Evolutionary conservation across 1,284 basidiomycete species (phyloP).

Genomic region (Meripilus lineatus): DNA sequence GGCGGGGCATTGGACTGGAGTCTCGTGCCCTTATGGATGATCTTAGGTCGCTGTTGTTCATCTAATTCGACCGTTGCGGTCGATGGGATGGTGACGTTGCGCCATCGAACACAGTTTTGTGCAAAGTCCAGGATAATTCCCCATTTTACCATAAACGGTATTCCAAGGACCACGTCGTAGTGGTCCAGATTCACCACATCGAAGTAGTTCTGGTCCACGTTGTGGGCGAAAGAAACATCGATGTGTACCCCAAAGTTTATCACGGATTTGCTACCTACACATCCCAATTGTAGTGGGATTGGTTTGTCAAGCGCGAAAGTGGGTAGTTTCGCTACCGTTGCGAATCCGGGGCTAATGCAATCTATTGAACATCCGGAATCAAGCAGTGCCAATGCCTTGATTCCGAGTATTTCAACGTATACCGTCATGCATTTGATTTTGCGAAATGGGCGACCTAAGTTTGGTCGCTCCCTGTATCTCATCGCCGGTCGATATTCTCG

Average conservation of each 20-base stretch:
- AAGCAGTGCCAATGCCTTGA: neutral
- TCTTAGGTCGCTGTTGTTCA: too few species aligned
- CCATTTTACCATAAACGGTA: constrained; percentile 1
- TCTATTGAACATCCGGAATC: constrained; percentile 4
- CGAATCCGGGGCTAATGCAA: neutral
- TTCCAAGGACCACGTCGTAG: constrained; percentile 2
- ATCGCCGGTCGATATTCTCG: constrained; percentile 1
- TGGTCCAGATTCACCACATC: constrained; percentile 3
- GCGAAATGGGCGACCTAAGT: neutral
- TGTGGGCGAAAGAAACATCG: too few species aligned
- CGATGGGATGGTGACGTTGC: too few species aligned
- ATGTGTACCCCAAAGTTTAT: neutral
- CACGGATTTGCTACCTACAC: neutral
- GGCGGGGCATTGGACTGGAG: too few species aligned
- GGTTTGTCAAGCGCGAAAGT: neutral
- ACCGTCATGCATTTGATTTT: neutral
- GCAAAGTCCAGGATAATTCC: too few species aligned
- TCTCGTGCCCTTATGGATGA: too few species aligned
- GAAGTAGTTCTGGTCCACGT: constrained; percentile 3
- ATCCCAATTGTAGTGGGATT: neutral
- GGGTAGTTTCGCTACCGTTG: neutral
- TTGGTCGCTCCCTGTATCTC: neutral
- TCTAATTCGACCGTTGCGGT: too few species aligned
- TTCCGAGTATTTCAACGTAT: constrained; percentile 1
- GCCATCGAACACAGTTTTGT: too few species aligned